phyloP scores from a whole-genome alignment of 768 basidiomycete species.

The Tricholomella constricta region DNA sequence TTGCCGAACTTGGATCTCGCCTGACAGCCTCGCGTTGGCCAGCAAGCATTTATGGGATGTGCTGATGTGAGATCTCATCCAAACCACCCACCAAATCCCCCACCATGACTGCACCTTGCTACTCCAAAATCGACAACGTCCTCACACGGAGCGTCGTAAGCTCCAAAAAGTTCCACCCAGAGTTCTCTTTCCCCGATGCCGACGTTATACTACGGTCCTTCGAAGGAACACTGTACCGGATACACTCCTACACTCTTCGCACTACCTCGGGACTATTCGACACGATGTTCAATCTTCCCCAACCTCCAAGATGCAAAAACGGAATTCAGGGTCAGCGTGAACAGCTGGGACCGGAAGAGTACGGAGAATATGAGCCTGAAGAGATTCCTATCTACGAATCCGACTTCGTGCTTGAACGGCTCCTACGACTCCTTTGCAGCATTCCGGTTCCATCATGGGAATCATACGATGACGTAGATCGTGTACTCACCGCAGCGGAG shows the following conservation, averaged over 20 bases:
- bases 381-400: constrained; percentile 42
- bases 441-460: constrained; percentile 48
- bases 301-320: constrained; percentile 25
- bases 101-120: constrained; percentile 20
- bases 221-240: constrained; percentile 53
- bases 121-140: constrained; percentile 12
- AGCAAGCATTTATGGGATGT: constrained; percentile 22
- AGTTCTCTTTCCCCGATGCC: constrained; percentile 34
- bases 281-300: constrained; percentile 62
- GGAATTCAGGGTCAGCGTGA: constrained; percentile 4
- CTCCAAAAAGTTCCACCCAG: constrained; percentile 29
- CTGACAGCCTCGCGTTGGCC: constrained; percentile 19
- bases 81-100: constrained; percentile 12
- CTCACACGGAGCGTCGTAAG: neutral
- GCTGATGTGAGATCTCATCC: constrained; percentile 7
- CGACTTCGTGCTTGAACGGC: constrained; percentile 49
- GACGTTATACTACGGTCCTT: constrained; percentile 41
- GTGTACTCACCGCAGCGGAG: constrained; percentile 60
- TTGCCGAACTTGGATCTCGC: constrained; percentile 20
- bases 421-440: constrained; percentile 61
- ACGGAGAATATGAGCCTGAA: constrained; percentile 14
- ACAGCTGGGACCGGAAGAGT: neutral
- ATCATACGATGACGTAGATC: constrained; percentile 54
- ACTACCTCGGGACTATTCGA: constrained; percentile 63
- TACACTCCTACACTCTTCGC: constrained; percentile 58